Evolutionary conservation across 225 moss, liverwort and hornwort genomes (phyloP), one percentile per base, ranked within the genome.

Genomic region (Rhytidiadelphus loreus): DNA sequence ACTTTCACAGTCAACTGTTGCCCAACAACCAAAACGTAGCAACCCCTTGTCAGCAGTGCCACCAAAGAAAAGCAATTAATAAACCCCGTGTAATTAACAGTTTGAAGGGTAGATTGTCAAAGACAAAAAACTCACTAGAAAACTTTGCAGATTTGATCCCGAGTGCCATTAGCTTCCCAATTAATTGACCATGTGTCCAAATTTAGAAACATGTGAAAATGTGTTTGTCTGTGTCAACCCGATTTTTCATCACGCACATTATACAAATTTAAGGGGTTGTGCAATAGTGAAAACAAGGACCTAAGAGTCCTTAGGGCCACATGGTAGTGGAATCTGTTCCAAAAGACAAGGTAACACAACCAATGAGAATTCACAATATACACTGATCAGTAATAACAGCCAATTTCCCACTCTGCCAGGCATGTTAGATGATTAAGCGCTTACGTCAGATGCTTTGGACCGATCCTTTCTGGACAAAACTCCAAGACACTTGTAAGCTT

Each of bases 381-480:
- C 20, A 83, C 17, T 72, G 43, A 90, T 66, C 56, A 52, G 21
- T 48, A 39, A 48, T 61, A 9, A 55, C 73, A 61, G 15, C 4
- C 62, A 88, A 85, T 61, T 61, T 37, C 20, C 71, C 66, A 83
- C 83, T 28, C 53, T 53, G 55, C n/a, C 41, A 84, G 57, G 16
- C 29, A 85, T 39, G 62, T 48, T 58, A 57, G 41, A 37, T 68
- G 48, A 37, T 77, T 55, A 71, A 75, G 60, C 37, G n/a, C 91
- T 84, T 91, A 91, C 93, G 79, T 93, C 80, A 30, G 70, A 64
- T 58, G 92, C 95, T 91, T 92, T 97, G 39, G 60, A 62, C 71
- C 83, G 91, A 90, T 98, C 97, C 87, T 94, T 95, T 88, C 83
- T 95, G 48, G 96, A 98, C n/a, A 96, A 78, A 63, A 98, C 89